These are phyloP conservation scores for Microcyclosporella mali DNA, from an alignment of 2,329 filamentous ascomycete species.

Conservation along the genomic window DNA sequence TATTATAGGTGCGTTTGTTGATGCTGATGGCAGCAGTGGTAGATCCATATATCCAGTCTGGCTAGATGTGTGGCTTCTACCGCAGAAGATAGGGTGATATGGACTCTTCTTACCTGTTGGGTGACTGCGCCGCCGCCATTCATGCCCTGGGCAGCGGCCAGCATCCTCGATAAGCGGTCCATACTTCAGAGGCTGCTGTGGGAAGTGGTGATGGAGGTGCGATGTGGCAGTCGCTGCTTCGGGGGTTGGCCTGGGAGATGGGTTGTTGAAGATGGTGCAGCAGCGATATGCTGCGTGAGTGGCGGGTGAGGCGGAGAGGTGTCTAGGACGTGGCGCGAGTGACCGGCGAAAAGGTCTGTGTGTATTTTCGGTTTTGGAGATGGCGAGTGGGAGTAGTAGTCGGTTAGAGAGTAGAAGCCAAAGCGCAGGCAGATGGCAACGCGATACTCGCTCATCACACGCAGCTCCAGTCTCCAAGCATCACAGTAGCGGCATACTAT, in stretches of 20 bases:
- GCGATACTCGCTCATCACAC: too few species aligned
- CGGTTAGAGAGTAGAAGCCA: not conserved
- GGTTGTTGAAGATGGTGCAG: not conserved
- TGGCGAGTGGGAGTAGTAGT: slow-evolving; percentile 4
- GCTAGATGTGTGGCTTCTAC: too few species aligned
- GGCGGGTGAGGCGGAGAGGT: not conserved
- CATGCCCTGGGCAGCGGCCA: slow-evolving; percentile 64
- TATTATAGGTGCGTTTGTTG: too few species aligned
- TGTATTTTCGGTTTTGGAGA: slow-evolving; percentile 2
- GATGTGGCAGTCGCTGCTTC: not conserved
- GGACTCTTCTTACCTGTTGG: slow-evolving; percentile 49
- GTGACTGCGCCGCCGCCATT: slow-evolving; percentile 61
- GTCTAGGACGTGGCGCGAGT: slow-evolving; percentile 1
- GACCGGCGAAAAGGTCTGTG: slow-evolving; percentile 3
- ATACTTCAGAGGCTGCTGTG: slow-evolving; percentile 50
- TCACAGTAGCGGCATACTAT: too few species aligned
- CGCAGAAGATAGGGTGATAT: too few species aligned
- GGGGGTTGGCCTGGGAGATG: not conserved
- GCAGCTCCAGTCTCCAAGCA: too few species aligned
- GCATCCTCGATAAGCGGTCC: slow-evolving; percentile 88
- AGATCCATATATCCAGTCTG: too few species aligned
- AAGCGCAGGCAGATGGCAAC: slow-evolving; percentile 12
- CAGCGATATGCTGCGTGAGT: not conserved
- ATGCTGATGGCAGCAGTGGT: too few species aligned
- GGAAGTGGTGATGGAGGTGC: slow-evolving; percentile 5